phyloP scores from a whole-genome alignment of 2,329 filamentous ascomycete species.

The Claviceps purpurea region DNA sequence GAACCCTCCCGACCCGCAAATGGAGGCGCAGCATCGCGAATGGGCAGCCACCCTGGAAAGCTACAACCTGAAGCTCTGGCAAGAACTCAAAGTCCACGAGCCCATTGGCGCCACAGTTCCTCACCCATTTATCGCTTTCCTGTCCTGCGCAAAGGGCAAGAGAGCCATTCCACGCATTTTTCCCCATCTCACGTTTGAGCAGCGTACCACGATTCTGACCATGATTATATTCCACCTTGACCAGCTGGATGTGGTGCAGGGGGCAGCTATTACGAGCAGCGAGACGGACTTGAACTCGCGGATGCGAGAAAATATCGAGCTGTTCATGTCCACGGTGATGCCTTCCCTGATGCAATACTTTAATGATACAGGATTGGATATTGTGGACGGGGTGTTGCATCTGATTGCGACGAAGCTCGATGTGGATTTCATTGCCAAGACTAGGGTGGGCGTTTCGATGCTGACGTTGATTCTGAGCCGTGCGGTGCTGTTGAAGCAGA shows the following conservation, averaged over 20 bases:
- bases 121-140: constrained; percentile 91
- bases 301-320: constrained; percentile 81
- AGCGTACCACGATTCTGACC: constrained; percentile 87
- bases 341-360: constrained; percentile 81
- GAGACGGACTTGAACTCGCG: constrained; percentile 59
- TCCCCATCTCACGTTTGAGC: constrained; percentile 80
- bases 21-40: constrained; percentile 61
- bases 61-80: constrained; percentile 76
- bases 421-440: constrained; percentile 70
- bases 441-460: constrained; percentile 77
- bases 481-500: constrained; percentile 84
- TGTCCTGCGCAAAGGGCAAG: constrained; percentile 92
- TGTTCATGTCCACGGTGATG: constrained; percentile 81
- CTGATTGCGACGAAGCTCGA: constrained; percentile 75
- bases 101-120: constrained; percentile 64
- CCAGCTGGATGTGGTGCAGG: constrained; percentile 75
- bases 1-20: constrained; percentile 45
- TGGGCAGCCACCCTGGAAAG: constrained; percentile 48
- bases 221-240: constrained; percentile 94
- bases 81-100: constrained; percentile 80
- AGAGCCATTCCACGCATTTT: constrained; percentile 92
- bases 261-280: constrained; percentile 60
- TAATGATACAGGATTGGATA: constrained; percentile 78
- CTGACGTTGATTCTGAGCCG: constrained; percentile 90
- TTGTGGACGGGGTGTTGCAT: constrained; percentile 80